These are phyloP conservation scores for Rusavskia elegans DNA, from an alignment of 495 filamentous ascomycete genomes.

Conservation along the genomic window DNA sequence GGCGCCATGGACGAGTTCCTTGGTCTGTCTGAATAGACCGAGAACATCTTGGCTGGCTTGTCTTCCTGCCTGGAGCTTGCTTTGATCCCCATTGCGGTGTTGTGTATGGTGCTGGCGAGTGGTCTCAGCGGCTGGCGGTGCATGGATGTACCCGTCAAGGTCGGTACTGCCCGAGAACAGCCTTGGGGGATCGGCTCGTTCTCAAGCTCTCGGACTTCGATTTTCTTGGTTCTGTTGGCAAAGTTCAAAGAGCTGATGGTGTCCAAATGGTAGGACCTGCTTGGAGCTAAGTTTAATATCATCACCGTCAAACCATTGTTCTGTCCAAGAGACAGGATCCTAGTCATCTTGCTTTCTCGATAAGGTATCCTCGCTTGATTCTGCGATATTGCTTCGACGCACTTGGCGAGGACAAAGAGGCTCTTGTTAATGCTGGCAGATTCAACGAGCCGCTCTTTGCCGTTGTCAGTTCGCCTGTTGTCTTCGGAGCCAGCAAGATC, in stretches of 20 bases:
- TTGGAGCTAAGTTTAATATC: slow-evolving; percentile 85
- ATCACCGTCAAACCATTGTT: slow-evolving; percentile 93
- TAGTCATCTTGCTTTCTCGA: slow-evolving; percentile 92
- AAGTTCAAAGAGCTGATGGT: slow-evolving; percentile 90
- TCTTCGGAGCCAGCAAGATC: slow-evolving; percentile 95
- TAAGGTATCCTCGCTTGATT: slow-evolving; percentile 77
- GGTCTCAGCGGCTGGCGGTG: slow-evolving; percentile 64
- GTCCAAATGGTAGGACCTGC: slow-evolving; percentile 79
- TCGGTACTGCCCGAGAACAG: slow-evolving; percentile 36
- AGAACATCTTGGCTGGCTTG: slow-evolving; percentile 71
- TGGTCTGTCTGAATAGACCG: slow-evolving; percentile 60
- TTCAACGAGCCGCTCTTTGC: slow-evolving; percentile 81
- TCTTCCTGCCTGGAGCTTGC: slow-evolving; percentile 39
- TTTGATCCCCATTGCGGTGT: slow-evolving; percentile 11
- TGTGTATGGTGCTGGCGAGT: slow-evolving; percentile 42
- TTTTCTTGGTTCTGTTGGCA: slow-evolving; percentile 89
- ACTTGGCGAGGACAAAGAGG: slow-evolving; percentile 86
- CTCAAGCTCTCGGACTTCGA: slow-evolving; percentile 86
- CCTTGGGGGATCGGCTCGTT: slow-evolving; percentile 79
- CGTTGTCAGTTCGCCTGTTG: slow-evolving; percentile 87
- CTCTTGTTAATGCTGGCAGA: slow-evolving; percentile 99
- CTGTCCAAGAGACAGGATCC: slow-evolving; percentile 82
- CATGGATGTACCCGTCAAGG: slow-evolving; percentile 29
- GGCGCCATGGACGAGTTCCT: slow-evolving; percentile 20
- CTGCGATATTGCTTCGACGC: slow-evolving; percentile 82